A percentile compares a stretch with the other conserved stretches of the same genome.
These are phyloP conservation scores for Megacollybia marginata DNA, from an alignment of 768 basidiomycete genomes.

Conservation along the genomic window DNA sequence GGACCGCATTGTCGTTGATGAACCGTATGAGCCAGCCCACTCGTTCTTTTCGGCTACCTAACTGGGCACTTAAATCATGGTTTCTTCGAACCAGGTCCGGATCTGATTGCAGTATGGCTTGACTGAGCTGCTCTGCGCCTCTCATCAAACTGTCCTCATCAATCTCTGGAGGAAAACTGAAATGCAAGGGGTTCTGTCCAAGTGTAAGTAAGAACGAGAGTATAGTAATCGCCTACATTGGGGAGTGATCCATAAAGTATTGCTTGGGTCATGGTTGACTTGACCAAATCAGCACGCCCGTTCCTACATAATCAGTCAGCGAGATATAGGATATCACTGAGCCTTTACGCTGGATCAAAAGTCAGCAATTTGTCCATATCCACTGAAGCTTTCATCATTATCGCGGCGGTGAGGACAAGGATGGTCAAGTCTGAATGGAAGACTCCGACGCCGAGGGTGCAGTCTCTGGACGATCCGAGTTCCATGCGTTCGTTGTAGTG, in stretches of 20 bases:
- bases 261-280: conserved; percentile 77
- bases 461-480: conserved; percentile 58
- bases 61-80: conserved; percentile 74
- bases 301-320: conserved; percentile 28
- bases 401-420: conserved; percentile 58
- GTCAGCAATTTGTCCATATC: conserved; percentile 52
- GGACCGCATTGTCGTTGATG: conserved; percentile 78
- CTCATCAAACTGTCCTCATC: conserved; percentile 76
- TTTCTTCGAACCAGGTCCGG: conserved; percentile 60
- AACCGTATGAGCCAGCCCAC: conserved; percentile 83
- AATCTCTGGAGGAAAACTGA: conserved; percentile 74
- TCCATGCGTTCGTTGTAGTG: conserved; percentile 68
- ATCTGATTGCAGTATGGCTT: conserved; percentile 67
- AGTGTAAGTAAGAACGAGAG: background rate
- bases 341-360: conserved; percentile 54
- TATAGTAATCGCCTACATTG: conserved; percentile 31
- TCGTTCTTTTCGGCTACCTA: conserved; percentile 66
- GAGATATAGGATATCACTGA: background rate
- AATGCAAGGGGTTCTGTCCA: conserved; percentile 64
- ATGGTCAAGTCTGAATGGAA: conserved; percentile 39
- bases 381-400: conserved; percentile 60
- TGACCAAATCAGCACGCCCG: conserved; percentile 61
- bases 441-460: conserved; percentile 67
- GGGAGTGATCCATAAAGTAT: conserved; percentile 69
- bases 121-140: conserved; percentile 70